Evolutionary conservation across 306 rosid genomes (phyloP).

Genomic region (Pyrus betulifolia): DNA sequence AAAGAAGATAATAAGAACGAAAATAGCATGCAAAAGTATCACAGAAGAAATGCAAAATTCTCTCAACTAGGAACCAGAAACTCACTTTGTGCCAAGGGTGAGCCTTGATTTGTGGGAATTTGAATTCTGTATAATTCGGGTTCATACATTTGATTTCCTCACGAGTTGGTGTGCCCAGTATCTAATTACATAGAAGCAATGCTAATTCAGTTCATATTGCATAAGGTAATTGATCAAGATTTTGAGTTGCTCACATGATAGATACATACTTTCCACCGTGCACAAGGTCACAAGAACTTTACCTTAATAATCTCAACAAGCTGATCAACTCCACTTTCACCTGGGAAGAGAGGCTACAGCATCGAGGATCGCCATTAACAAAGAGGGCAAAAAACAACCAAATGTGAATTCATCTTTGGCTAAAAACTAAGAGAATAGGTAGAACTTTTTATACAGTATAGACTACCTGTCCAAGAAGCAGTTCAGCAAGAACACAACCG

Average conservation of each 20-base stretch:
- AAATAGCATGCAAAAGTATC: neutral
- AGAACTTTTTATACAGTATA: neutral
- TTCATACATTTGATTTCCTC: constrained; percentile 78
- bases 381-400: neutral
- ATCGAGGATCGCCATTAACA: constrained; percentile 8
- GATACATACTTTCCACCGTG: neutral
- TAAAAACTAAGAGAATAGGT: neutral
- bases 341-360: constrained; percentile 62
- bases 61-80: constrained; percentile 3
- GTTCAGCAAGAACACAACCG: constrained; percentile 64
- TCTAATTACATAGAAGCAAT: constrained; percentile 21
- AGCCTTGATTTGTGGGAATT: constrained; percentile 56
- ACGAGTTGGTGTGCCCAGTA: constrained; percentile 64
- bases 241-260: neutral
- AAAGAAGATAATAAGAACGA: neutral
- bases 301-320: constrained; percentile 78
- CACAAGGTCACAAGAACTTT: neutral
- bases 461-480: constrained; percentile 61
- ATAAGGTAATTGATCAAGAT: neutral
- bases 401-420: neutral
- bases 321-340: constrained; percentile 71
- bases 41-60: neutral
- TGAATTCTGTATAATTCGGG: constrained; percentile 62
- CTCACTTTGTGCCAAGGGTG: constrained; percentile 59
- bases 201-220: neutral